Conservation (phyloP, 495 filamentous ascomycete genomes). For the Podospora appendiculata region DNA sequence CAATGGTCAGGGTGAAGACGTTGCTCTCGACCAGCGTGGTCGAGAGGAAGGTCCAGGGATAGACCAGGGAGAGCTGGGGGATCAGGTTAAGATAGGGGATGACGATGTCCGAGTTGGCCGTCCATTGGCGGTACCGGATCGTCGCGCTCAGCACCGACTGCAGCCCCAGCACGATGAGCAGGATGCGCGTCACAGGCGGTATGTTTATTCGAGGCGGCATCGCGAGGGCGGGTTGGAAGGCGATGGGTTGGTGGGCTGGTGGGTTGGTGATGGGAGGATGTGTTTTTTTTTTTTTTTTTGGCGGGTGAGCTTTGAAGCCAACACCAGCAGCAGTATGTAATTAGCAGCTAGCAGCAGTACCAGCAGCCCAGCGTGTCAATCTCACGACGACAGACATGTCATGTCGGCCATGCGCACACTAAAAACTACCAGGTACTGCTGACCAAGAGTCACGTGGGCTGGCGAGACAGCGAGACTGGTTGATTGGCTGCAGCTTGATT, state of each 20-base stretch:
- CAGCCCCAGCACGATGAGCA: conserved; percentile 63
- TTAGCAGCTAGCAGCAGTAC: no score
- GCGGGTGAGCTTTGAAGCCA: no score
- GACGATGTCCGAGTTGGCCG: conserved; percentile 48
- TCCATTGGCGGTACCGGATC: conserved; percentile 61
- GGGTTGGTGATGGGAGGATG: background rate
- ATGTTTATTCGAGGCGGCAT: conserved; percentile 83
- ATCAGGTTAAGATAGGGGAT: conserved; percentile 83
- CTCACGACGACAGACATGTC: no score
- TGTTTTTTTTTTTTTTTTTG: background rate
- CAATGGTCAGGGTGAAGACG: conserved; percentile 75
- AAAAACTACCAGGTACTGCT: no score
- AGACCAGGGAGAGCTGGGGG: conserved; percentile 71
- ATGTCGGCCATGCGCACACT: no score
- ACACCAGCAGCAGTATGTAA: no score
- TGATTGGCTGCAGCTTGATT: no score
- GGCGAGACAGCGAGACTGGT: no score
- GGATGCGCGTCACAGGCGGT: conserved; percentile 78
- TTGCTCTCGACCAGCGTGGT: conserved; percentile 91
- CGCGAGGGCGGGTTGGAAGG: conserved; percentile 5
- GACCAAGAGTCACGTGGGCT: no score
- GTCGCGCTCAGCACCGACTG: conserved; percentile 78
- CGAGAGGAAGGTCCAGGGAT: conserved; percentile 87
- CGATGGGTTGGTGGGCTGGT: no score
- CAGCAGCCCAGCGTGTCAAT: no score